phyloP scores from a whole-genome alignment of 768 basidiomycete genomes.

The Wakefieldia striispora region DNA sequence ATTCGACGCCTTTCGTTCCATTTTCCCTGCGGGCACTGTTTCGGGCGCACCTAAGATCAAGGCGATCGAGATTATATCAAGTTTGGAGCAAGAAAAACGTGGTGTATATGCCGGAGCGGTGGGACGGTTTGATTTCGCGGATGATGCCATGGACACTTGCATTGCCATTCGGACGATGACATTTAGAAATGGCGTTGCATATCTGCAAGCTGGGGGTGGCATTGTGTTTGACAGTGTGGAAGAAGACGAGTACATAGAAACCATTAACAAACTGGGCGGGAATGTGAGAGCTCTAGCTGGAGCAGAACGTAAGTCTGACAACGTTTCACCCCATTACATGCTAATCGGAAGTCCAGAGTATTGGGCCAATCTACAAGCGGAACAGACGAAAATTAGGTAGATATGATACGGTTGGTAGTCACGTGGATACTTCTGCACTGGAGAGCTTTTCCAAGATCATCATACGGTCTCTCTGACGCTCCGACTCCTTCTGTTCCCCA shows the following conservation, averaged over 20 bases:
- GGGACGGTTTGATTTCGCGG: constrained; percentile 95
- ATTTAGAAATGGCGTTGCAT: constrained; percentile 89
- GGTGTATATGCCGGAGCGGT: constrained; percentile 98
- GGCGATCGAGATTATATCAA: constrained; percentile 89
- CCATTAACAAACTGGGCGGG: constrained; percentile 88
- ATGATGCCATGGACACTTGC: constrained; percentile 96
- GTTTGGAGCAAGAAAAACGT: constrained; percentile 82
- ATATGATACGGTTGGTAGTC: constrained; percentile 4
- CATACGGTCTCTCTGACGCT: constrained; percentile 25
- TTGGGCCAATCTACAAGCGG: constrained; percentile 66
- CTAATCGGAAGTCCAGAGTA: constrained; percentile 47
- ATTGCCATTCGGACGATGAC: constrained; percentile 98
- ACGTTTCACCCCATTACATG: constrained; percentile 1
- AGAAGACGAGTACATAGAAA: constrained; percentile 96
- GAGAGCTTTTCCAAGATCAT: constrained; percentile 27
- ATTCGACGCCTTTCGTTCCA: constrained; percentile 98
- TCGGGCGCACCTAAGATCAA: constrained; percentile 99
- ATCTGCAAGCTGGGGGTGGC: constrained; percentile 95
- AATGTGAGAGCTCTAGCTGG: constrained; percentile 83
- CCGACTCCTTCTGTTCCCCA: constrained; percentile 26
- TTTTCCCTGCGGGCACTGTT: constrained; percentile 98
- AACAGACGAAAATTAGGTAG: constrained; percentile 32
- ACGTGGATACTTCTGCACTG: constrained; percentile 15
- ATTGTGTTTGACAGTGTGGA: constrained; percentile 97
- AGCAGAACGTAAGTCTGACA: constrained; percentile 74